A percentile compares a stretch with the other conserved stretches of the same genome.
These are phyloP conservation scores for Verbena officinalis DNA, from an alignment of 257 asterid species.

Conservation along the genomic window DNA sequence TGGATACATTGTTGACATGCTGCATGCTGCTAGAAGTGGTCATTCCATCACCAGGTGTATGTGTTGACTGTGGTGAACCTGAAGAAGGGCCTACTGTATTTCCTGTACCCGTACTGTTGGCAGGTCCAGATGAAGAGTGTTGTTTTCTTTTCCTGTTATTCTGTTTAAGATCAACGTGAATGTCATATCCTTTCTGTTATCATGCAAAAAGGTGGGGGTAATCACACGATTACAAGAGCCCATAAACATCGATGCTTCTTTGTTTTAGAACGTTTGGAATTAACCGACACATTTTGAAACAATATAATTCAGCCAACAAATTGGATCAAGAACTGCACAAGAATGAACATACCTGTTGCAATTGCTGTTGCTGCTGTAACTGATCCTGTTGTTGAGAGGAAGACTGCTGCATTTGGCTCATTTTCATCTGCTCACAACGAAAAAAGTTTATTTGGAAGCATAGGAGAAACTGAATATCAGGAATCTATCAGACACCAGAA, in stretches of 20 bases:
- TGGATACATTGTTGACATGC: conserved; percentile 70
- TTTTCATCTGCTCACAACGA: conserved; percentile 51
- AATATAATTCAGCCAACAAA: conserved; percentile 16
- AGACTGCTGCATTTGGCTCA: conserved; percentile 60
- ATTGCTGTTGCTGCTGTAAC: conserved; percentile 59
- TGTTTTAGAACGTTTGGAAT: no score
- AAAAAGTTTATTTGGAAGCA: conserved; percentile 25
- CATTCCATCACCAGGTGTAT: conserved; percentile 95
- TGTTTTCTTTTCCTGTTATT: conserved; percentile 85
- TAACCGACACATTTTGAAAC: neutral
- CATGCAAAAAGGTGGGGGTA: conserved; percentile 12
- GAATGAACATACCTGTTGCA: conserved; percentile 54
- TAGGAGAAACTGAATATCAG: neutral
- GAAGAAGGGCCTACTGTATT: conserved; percentile 80
- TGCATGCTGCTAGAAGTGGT: conserved; percentile 78
- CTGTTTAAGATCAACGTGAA: conserved; percentile 49
- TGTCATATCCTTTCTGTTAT: conserved; percentile 25
- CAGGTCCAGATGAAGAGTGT: conserved; percentile 93
- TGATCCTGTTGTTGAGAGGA: conserved; percentile 67
- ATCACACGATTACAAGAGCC: neutral
- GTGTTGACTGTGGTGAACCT: conserved; percentile 90
- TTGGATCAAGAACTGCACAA: conserved; percentile 16
- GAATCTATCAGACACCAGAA: neutral
- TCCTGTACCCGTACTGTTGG: conserved; percentile 82
- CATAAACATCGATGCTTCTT: conserved; percentile 10